phyloP scores from a whole-genome alignment of 1,284 basidiomycete genomes.

The Agroathelia rolfsii region DNA sequence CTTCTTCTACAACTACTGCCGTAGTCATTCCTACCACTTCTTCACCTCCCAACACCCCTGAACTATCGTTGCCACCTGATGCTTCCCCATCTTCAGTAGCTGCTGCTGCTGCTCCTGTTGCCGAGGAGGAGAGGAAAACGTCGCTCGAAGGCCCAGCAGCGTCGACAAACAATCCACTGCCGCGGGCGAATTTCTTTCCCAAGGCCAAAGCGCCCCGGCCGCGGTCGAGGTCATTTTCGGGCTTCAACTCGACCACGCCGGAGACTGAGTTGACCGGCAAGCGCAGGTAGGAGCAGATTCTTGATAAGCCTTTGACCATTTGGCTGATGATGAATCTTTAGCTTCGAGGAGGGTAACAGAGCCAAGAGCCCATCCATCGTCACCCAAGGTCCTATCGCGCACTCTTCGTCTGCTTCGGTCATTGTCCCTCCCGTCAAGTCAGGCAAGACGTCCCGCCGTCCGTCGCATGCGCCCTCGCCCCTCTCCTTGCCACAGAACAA shows the following conservation, averaged over 20 bases:
- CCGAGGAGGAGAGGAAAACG: constrained; percentile 2
- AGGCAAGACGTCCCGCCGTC: constrained; percentile 7
- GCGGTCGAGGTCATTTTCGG: constrained; percentile 66
- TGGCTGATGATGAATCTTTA: constrained; percentile 10
- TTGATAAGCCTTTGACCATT: background rate
- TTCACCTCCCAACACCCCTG: constrained; percentile 4
- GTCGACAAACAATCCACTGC: constrained; percentile 26
- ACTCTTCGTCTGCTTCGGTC: constrained; percentile 13
- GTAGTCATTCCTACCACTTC: constrained; percentile 3
- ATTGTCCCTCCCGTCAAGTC: constrained; percentile 12
- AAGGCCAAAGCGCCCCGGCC: constrained; percentile 41
- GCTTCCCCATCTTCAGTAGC: constrained; percentile 5
- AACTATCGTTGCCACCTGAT: constrained; percentile 3
- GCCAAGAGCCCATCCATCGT: no score
- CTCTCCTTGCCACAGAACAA: constrained; percentile 36
- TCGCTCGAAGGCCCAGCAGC: constrained; percentile 8
- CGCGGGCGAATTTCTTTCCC: constrained; percentile 54
- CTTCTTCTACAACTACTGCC: background rate
- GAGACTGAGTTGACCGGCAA: constrained; percentile 23
- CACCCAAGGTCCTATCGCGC: no score
- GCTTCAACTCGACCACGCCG: constrained; percentile 35
- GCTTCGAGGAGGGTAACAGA: constrained; percentile 18
- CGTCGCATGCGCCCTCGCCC: constrained; percentile 36
- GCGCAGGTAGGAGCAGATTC: constrained; percentile 24
- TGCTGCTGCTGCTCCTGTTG: constrained; percentile 5